Evolutionary conservation across 768 basidiomycete species (phyloP).

Genomic region (Cyathus striatus): DNA sequence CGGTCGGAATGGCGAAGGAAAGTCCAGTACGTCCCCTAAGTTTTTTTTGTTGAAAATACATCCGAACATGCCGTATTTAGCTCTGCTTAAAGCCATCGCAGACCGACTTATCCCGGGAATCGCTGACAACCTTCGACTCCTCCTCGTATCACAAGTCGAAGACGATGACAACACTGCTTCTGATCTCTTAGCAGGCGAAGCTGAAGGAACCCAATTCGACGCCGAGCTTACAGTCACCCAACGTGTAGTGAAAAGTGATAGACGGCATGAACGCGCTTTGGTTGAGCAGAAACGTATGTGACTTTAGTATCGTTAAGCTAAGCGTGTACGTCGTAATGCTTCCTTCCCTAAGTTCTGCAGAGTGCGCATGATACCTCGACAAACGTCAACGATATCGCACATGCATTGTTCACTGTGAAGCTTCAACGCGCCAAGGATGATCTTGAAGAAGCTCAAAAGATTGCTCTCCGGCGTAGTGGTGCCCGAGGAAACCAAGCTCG

Average conservation of each 20-base stretch:
- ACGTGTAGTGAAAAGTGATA: constrained; percentile 40
- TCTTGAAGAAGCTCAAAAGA: constrained; percentile 34
- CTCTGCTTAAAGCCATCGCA: background rate
- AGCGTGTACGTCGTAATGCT: too few species aligned
- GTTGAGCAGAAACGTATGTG: constrained; percentile 19
- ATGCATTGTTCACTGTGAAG: background rate
- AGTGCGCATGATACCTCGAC: background rate
- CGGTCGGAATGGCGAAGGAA: constrained; percentile 53
- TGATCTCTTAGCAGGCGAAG: constrained; percentile 7
- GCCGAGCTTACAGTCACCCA: constrained; percentile 20
- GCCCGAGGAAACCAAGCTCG: constrained; percentile 54
- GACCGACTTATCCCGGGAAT: constrained; percentile 16
- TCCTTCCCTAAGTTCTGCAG: too few species aligned
- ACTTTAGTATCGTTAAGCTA: too few species aligned
- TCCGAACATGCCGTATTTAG: background rate
- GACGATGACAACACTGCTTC: constrained; percentile 18
- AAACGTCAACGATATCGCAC: background rate
- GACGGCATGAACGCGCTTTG: constrained; percentile 24
- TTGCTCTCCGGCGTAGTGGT: constrained; percentile 48
- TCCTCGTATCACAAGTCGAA: constrained; percentile 27
- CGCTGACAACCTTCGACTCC: constrained; percentile 24
- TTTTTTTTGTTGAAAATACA: background rate
- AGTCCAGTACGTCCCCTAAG: constrained; percentile 37
- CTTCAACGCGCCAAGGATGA: constrained; percentile 10
- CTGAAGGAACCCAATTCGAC: background rate